Conservation (phyloP, 2,329 filamentous ascomycete species). For the Fusarium sp. region DNA sequence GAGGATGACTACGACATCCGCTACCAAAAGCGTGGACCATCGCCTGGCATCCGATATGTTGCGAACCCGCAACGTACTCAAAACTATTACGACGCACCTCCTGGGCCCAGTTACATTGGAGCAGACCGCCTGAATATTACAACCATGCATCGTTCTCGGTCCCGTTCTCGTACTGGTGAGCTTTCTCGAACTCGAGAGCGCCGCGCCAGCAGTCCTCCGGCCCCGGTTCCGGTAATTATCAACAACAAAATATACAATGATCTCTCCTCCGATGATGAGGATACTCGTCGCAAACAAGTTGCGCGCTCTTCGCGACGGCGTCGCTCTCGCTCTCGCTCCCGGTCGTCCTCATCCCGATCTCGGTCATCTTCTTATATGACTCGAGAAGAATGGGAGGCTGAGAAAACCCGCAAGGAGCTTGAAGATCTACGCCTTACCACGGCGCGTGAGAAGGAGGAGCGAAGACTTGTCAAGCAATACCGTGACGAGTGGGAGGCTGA, state of each 20-base stretch:
- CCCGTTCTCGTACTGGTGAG: slow-evolving; percentile 47
- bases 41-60: slow-evolving; percentile 61
- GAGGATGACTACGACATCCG: slow-evolving; percentile 68
- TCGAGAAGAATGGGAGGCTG: slow-evolving; percentile 58
- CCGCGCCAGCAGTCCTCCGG: slow-evolving; percentile 57
- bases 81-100: slow-evolving; percentile 53
- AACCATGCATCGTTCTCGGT: slow-evolving; percentile 51
- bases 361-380: slow-evolving; percentile 54
- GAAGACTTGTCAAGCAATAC: slow-evolving; percentile 54
- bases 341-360: slow-evolving; percentile 51
- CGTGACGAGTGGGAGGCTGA: slow-evolving; percentile 57
- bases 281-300: slow-evolving; percentile 49
- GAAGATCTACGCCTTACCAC: slow-evolving; percentile 57
- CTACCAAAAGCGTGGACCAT: slow-evolving; percentile 57
- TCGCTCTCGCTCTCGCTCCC: slow-evolving; percentile 49
- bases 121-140: slow-evolving; percentile 61
- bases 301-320: slow-evolving; percentile 42
- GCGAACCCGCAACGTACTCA: slow-evolving; percentile 54
- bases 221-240: slow-evolving; percentile 62
- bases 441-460: slow-evolving; percentile 54
- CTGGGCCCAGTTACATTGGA: slow-evolving; percentile 56
- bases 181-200: slow-evolving; percentile 63
- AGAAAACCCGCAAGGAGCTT: slow-evolving; percentile 57
- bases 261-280: slow-evolving; percentile 56
- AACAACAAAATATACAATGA: slow-evolving; percentile 67